phyloP scores from a whole-genome alignment of 495 filamentous ascomycete genomes.

The Penicillium maclennaniae region DNA sequence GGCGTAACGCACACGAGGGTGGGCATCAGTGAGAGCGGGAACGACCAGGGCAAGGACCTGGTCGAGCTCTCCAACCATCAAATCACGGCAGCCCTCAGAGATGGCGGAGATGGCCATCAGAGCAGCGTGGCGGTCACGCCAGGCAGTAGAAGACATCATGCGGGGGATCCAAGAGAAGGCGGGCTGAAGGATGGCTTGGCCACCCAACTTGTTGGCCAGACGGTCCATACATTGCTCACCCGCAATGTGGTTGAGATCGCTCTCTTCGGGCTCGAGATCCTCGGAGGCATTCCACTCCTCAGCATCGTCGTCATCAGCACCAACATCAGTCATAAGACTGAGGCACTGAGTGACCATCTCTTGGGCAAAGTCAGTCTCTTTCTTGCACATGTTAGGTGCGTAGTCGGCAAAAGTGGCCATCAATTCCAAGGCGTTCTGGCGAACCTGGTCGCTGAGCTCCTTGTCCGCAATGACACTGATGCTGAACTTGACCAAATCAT shows the following conservation, averaged over 20 bases:
- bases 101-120: conserved; percentile 99
- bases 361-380: conserved; percentile 80
- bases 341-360: conserved; percentile 99
- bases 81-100: conserved; percentile 91
- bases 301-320: conserved; percentile 90
- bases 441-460: conserved; percentile 80
- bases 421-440: conserved; percentile 92
- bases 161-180: conserved; percentile 95
- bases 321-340: conserved; percentile 99
- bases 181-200: conserved; percentile 78
- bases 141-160: conserved; percentile 93
- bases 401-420: conserved; percentile 99
- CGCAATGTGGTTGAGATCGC: conserved; percentile 94
- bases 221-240: conserved; percentile 99
- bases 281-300: conserved; percentile 90
- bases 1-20: conserved; percentile 94
- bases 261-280: conserved; percentile 94
- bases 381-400: conserved; percentile 86
- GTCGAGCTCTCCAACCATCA: conserved; percentile 92
- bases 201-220: conserved; percentile 94
- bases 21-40: conserved; percentile 84
- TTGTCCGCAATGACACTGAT: conserved; percentile 93
- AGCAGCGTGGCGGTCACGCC: conserved; percentile 94
- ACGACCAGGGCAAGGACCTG: conserved; percentile 92
- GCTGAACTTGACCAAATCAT: conserved; percentile 85